phyloP scores from a whole-genome alignment of 805 yeast genomes.

The Ogataea nonfermentans region DNA sequence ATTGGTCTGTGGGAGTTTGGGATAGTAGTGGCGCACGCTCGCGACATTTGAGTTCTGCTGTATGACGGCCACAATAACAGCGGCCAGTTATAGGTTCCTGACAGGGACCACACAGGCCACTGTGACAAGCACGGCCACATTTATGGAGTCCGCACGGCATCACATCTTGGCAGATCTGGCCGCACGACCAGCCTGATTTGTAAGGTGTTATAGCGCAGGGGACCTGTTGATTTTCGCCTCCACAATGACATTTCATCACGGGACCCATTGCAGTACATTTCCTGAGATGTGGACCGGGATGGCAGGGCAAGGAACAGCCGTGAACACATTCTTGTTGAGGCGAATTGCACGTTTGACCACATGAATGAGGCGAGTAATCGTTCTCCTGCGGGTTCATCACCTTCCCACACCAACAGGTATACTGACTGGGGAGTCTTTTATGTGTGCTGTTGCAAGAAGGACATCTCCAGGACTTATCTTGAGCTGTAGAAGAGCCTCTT shows the following conservation, averaged over 20 bases:
- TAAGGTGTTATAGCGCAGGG: conserved; percentile 77
- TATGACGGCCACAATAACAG: conserved; percentile 77
- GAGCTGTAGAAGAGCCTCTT: conserved; percentile 65
- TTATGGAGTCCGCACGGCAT: conserved; percentile 72
- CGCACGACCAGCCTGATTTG: conserved; percentile 66
- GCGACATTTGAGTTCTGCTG: conserved; percentile 43
- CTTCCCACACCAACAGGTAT: conserved; percentile 89
- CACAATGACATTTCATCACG: conserved; percentile 68
- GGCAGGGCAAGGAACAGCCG: conserved; percentile 72
- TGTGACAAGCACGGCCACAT: conserved; percentile 66
- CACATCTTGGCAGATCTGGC: conserved; percentile 53
- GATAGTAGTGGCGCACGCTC: conserved; percentile 39
- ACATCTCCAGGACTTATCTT: conserved; percentile 72
- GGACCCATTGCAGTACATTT: conserved; percentile 80
- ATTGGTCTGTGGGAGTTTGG: conserved; percentile 26
- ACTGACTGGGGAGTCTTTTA: conserved; percentile 48
- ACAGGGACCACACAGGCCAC: conserved; percentile 83
- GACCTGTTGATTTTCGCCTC: conserved; percentile 58
- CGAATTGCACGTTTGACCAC: conserved; percentile 78
- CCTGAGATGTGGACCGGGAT: conserved; percentile 83
- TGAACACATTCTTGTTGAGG: conserved; percentile 63
- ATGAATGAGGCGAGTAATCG: conserved; percentile 70
- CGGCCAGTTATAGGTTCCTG: conserved; percentile 41
- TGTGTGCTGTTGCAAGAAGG: conserved; percentile 69
- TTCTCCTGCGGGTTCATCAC: conserved; percentile 61